A percentile compares a stretch with the other conserved stretches of the same genome.
phyloP scores from a whole-genome alignment of 2,329 filamentous ascomycete genomes.

The Exophiala sp. region DNA sequence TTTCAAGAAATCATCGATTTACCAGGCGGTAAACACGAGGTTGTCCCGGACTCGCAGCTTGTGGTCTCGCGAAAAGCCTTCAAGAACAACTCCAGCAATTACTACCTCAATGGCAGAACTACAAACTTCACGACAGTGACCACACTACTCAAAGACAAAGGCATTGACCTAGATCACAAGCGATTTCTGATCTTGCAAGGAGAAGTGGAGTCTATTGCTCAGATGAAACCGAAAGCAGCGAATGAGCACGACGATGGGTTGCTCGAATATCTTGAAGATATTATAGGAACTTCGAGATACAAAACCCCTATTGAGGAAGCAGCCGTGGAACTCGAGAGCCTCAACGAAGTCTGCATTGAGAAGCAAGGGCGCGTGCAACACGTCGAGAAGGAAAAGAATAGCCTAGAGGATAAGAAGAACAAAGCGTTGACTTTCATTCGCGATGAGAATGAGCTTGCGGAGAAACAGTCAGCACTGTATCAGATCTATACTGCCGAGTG shows the following conservation, averaged over 20 bases:
- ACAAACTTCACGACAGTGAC: constrained; percentile 93
- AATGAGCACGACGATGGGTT: constrained; percentile 96
- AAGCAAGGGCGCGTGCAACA: constrained; percentile 95
- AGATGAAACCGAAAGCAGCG: constrained; percentile 96
- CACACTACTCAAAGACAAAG: constrained; percentile 76
- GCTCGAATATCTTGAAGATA: constrained; percentile 95
- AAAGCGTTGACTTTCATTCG: constrained; percentile 83
- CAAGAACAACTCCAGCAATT: constrained; percentile 97
- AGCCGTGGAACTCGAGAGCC: constrained; percentile 79
- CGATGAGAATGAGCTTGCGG: constrained; percentile 87
- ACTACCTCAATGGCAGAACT: constrained; percentile 87
- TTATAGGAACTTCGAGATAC: constrained; percentile 98
- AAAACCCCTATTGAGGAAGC: constrained; percentile 96
- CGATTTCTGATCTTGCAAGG: constrained; percentile 95
- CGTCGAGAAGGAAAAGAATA: constrained; percentile 93
- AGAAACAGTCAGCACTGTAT: constrained; percentile 88
- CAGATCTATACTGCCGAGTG: constrained; percentile 89
- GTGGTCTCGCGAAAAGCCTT: constrained; percentile 90
- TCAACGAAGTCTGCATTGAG: constrained; percentile 93
- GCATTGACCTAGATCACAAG: constrained; percentile 96
- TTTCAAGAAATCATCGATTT: constrained; percentile 94
- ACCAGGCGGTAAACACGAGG: constrained; percentile 68
- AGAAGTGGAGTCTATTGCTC: constrained; percentile 96
- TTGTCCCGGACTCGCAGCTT: constrained; percentile 78
- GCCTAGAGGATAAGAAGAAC: constrained; percentile 93